Base-by-base conservation (phyloP, 2,329 filamentous ascomycete genomes). In the Aspergillus jensenii region DNA sequence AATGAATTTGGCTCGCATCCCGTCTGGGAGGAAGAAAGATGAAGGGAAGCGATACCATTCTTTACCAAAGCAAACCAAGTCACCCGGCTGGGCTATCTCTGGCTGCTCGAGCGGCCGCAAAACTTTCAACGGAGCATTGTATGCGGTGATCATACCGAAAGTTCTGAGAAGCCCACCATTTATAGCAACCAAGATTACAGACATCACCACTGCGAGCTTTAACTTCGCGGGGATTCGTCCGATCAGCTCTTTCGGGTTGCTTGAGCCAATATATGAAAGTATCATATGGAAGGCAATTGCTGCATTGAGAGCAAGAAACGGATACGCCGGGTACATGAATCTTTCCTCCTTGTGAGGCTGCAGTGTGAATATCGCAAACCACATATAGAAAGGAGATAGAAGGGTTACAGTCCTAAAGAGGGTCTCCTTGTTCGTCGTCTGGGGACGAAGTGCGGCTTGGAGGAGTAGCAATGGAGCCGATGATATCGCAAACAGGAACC, bases 31-130 rank as follows among this genome's bases (percentile, higher is more conserved):
- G 71, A 95, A 92, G 78, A 92, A 98, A 0, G 93, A 96, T 0
- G 90, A 93, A 1, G 95, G 93, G 71, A 97, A 98, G 37, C 95
- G 90, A 74, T 99, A 97, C 95, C 95, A 99, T 72, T 99, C 95
- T 72, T 98, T 99, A 27, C 91, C 92, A 40, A 96, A 84, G 73
- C 95, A 99, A 3, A 99, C 85, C 17, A 82, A 87, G 62, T 91
- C 88, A 15, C 87, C 90, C 2, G 78, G 72, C 0, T 78, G 74
- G 2, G 85, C 83, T 6, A 90, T 65, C 1, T 79, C 82, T 8
- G 78, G 68, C 14, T 81, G 68, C 45, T 78, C 77, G 19, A 81
- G 68, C 1, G 78, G 72, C 14, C 76, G 77, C 19, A 84, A 82
- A 55, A 87, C 81, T 48, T 84, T 80, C 1, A 98, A 79, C 1